These are phyloP conservation scores for Microdochium trichocladiopsis DNA, from an alignment of 2,329 filamentous ascomycete genomes.

Conservation along the genomic window DNA sequence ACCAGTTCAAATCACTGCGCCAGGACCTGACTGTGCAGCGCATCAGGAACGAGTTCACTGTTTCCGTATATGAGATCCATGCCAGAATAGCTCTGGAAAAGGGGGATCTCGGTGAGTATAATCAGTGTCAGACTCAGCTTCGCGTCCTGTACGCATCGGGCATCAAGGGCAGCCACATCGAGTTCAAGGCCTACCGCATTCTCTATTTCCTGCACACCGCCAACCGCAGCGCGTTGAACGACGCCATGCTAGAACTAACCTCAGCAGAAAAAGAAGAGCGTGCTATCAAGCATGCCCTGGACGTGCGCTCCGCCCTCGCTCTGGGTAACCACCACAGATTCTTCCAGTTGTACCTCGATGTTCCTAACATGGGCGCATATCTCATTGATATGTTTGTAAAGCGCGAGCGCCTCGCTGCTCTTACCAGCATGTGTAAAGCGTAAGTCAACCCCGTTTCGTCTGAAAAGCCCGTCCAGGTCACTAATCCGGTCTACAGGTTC, in stretches of 20 bases:
- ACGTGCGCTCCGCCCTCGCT: constrained; percentile 85
- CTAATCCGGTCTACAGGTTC: constrained; percentile 62
- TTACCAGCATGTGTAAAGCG: constrained; percentile 93
- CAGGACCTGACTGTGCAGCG: constrained; percentile 98
- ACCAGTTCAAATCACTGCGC: constrained; percentile 97
- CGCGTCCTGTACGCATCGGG: constrained; percentile 84
- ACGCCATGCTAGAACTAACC: constrained; percentile 98
- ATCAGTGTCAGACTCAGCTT: constrained; percentile 98
- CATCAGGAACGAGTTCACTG: constrained; percentile 94
- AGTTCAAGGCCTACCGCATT: constrained; percentile 99
- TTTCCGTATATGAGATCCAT: constrained; percentile 94
- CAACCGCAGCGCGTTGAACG: constrained; percentile 97
- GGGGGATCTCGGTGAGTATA: constrained; percentile 99
- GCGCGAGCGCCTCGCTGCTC: constrained; percentile 82
- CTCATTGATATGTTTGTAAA: constrained; percentile 99
- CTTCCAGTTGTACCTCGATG: constrained; percentile 91
- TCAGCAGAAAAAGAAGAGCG: constrained; percentile 83
- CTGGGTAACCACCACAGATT: constrained; percentile 97
- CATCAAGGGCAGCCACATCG: constrained; percentile 80
- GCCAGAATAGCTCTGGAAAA: constrained; percentile 96
- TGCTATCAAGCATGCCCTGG: constrained; percentile 83
- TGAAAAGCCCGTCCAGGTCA: constrained; percentile 2
- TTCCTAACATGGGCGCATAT: constrained; percentile 95
- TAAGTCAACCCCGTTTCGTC: constrained; percentile 43
- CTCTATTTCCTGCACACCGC: constrained; percentile 98